phyloP scores from a whole-genome alignment of 2,329 filamentous ascomycete genomes.

The Aureobasidium leucospermi region DNA sequence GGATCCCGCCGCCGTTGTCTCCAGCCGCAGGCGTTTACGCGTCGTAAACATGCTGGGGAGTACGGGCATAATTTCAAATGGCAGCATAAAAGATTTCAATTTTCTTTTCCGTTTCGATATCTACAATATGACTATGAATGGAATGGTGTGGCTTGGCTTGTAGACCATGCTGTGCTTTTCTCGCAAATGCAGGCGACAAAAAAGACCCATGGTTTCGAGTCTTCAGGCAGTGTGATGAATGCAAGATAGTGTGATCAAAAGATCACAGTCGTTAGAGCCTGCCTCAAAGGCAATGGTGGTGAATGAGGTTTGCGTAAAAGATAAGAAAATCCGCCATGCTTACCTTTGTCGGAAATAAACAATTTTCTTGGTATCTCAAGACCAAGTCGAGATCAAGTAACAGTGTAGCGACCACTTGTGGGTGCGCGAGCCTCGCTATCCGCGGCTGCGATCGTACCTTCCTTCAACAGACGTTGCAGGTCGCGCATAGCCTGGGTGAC shows the following conservation, averaged over 20 bases:
- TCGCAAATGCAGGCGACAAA: no score
- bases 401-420: conserved; percentile 69
- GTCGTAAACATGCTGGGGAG: not conserved
- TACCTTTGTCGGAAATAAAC: not conserved
- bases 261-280: not conserved
- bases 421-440: conserved; percentile 78
- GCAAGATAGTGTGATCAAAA: not conserved
- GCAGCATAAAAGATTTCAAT: not conserved
- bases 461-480: conserved; percentile 77
- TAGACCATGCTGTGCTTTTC: no score
- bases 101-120: not conserved
- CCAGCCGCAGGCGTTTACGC: not conserved
- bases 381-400: conserved; percentile 32
- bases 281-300: not conserved
- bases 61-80: not conserved
- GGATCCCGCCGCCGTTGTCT: not conserved
- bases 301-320: not conserved
- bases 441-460: conserved; percentile 81
- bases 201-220: no score
- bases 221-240: no score
- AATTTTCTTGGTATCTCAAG: not conserved
- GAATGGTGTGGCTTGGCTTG: not conserved
- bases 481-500: conserved; percentile 88
- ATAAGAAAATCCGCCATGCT: not conserved
- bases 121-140: not conserved